Conservation (phyloP, 768 basidiomycete species). For the Cystobasidiopsis lactophilus region DNA sequence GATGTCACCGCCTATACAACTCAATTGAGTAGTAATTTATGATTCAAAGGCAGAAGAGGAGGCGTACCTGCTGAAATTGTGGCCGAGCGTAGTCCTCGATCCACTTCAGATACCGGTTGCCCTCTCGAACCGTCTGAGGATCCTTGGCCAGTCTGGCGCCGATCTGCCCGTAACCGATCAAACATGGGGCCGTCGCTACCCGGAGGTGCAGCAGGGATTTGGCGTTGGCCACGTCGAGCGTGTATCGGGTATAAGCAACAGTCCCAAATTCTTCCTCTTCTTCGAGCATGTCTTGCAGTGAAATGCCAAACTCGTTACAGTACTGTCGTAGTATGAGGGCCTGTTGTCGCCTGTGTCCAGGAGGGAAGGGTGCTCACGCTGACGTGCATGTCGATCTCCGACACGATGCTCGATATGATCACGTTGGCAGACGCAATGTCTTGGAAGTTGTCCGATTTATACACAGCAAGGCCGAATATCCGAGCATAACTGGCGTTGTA, state of each 20-base stretch:
- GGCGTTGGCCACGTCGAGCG: slow-evolving; percentile 56
- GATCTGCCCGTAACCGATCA: slow-evolving; percentile 80
- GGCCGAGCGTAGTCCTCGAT: slow-evolving; percentile 36
- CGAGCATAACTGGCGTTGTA: slow-evolving; percentile 35
- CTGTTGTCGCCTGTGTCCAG: background rate
- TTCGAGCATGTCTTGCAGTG: slow-evolving; percentile 30
- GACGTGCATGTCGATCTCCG: slow-evolving; percentile 31
- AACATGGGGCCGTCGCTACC: slow-evolving; percentile 65
- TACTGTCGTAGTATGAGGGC: slow-evolving; percentile 23
- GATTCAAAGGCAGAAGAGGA: background rate
- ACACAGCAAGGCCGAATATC: slow-evolving; percentile 55
- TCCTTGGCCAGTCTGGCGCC: slow-evolving; percentile 58
- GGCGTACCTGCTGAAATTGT: background rate
- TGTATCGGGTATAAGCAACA: slow-evolving; percentile 66
- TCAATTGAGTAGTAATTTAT: background rate
- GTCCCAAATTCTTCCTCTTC: slow-evolving; percentile 34
- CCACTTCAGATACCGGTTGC: slow-evolving; percentile 44
- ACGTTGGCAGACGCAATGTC: slow-evolving; percentile 41
- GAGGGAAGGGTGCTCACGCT: too few relatives aligned
- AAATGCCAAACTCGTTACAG: slow-evolving; percentile 49
- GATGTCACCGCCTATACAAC: background rate
- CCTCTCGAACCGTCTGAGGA: slow-evolving; percentile 28
- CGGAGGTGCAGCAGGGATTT: slow-evolving; percentile 49
- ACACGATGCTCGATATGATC: slow-evolving; percentile 42
- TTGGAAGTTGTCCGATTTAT: slow-evolving; percentile 46